A percentile compares a stretch with the other conserved stretches of the same genome.
phyloP scores from a whole-genome alignment of 2,329 filamentous ascomycete species.

The Emergomyces africanus region DNA sequence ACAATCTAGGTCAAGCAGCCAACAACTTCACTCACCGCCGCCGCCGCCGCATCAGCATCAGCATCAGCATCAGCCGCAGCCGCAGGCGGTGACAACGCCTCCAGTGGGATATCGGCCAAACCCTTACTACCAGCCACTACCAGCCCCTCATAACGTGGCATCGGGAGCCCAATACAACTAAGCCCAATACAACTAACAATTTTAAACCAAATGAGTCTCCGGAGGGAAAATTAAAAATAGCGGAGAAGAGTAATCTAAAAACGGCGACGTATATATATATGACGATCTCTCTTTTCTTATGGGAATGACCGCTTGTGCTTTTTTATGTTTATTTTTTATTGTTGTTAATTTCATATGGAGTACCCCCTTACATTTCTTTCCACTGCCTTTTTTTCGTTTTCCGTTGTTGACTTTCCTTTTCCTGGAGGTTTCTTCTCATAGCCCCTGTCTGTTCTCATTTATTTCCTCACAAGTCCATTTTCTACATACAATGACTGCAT shows the following conservation, averaged over 20 bases:
- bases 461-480: not conserved
- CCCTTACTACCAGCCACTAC: conserved; percentile 3
- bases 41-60: conserved; percentile 2
- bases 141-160: not conserved
- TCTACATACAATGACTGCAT: not conserved
- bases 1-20: conserved; percentile 1
- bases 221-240: not conserved
- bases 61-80: conserved; percentile 4
- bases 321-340: not conserved
- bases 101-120: not conserved
- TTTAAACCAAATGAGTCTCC: not conserved
- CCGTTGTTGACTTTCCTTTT: not conserved
- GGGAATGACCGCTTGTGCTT: not conserved
- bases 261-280: not conserved
- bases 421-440: not conserved
- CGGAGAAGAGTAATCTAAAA: not conserved
- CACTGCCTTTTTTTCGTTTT: not conserved
- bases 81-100: conserved; percentile 1
- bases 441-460: not conserved
- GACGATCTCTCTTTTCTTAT: not conserved
- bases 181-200: not conserved
- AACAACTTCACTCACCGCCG: conserved; percentile 8
- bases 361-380: not conserved
- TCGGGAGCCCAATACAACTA: not conserved
- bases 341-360: not conserved